A percentile compares a stretch with the other conserved stretches of the same genome.
Evolutionary conservation across 202 grass and related monocot species (phyloP).

Genomic region (Saccharum hybrid): DNA sequence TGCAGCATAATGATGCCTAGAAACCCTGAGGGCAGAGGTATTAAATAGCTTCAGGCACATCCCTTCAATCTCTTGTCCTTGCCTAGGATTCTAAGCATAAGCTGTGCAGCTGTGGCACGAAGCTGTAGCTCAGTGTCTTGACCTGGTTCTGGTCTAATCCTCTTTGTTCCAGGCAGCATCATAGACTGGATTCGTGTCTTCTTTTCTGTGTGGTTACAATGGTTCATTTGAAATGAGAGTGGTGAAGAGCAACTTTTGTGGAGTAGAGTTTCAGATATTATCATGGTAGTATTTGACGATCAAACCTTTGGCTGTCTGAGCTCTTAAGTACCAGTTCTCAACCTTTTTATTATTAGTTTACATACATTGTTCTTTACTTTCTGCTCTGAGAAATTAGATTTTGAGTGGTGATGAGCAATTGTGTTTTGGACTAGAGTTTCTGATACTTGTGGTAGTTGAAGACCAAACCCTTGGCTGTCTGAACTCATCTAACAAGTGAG

Average conservation of each 20-base stretch:
- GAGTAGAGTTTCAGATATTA: constrained; percentile 62
- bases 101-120: no score
- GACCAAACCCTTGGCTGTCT: constrained; percentile 68
- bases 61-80: no score
- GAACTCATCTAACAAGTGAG: constrained; percentile 28
- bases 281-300: constrained; percentile 43
- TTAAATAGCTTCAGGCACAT: no score
- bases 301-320: constrained; percentile 60
- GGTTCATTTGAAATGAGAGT: constrained; percentile 4
- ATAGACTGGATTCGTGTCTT: accelerated
- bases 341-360: not conserved
- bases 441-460: constrained; percentile 49
- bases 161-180: not conserved
- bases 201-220: not conserved
- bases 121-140: not conserved
- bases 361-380: not conserved
- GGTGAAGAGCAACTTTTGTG: constrained; percentile 51
- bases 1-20: no score
- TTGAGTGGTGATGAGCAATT: constrained; percentile 42
- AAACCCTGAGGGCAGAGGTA: no score
- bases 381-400: not conserved
- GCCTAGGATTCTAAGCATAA: no score
- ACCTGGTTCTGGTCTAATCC: not conserved
- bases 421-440: constrained; percentile 62
- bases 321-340: not conserved